Evolutionary conservation across 108 stramenopile genomes (phyloP), one percentile per base, ranked within the genome.

Genomic region (Cyclotella cryptica): DNA sequence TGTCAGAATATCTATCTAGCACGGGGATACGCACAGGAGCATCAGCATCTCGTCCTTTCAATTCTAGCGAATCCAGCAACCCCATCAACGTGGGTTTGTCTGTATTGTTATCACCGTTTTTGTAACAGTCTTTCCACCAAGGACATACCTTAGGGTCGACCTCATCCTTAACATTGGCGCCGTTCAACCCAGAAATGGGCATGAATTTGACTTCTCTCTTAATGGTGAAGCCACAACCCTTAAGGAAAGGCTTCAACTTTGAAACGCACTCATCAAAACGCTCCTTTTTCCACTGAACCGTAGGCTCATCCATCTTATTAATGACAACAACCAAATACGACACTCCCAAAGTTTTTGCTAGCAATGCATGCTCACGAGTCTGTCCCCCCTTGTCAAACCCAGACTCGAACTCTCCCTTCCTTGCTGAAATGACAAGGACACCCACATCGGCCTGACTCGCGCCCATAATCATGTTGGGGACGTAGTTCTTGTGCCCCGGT

Each of bases 301-400:
- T 98, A 0, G 96, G 96, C 59, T 99, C 99, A 85, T 99, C 99
- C 99, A 99, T 99, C 88, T 99, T 99, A 84, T 99, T 99, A 78
- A 99, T 93, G 14, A 97, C 98, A 15, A 99, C 99, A 55, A 99
- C 83, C 54, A 99, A 88, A 81, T 92, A 92, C 26, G 87, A 84
- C 2, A 99, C 98, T 8, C 99, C 99, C 60, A 99, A 85, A 15
- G 99, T 99, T 87, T 98, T 98, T 69, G 98, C 98, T 35, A 99
- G 87, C 88, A 99, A 86, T 29, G 99, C 98, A 80, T 99, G 99
- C 88, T 99, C 99, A 44, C 99, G 86, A 35, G 98, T 99, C 86
- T 99, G 99, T 27, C 99, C 99, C 59, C 97, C 98, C 72, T 95
- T 92, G 69, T 99, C 98, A 73, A 99, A 99, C 39, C 99, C 99